Conservation (phyloP, 2,329 filamentous ascomycete species). For the Diaporthe sp. region DNA sequence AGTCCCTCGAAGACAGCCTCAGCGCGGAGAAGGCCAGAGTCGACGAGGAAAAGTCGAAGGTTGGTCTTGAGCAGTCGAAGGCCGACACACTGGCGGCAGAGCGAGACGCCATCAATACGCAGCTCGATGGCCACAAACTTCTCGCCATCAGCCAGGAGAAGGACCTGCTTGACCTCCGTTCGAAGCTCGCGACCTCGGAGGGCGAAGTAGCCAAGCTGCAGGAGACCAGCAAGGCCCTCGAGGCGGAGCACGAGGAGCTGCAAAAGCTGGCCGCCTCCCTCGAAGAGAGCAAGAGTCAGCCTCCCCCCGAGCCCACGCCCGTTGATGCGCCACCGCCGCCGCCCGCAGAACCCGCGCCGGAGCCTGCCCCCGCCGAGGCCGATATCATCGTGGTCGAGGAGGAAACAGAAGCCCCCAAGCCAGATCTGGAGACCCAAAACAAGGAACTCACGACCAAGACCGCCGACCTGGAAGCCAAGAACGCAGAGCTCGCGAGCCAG, state of each 20-base stretch:
- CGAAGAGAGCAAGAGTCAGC: slow-evolving; percentile 1
- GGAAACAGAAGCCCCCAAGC: neutral
- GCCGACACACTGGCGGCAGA: slow-evolving; percentile 27
- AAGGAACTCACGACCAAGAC: slow-evolving; percentile 35
- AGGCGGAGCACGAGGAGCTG: slow-evolving; percentile 41
- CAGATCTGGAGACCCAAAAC: slow-evolving; percentile 28
- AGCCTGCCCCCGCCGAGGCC: slow-evolving; percentile 15
- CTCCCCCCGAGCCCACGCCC: neutral
- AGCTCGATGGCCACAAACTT: slow-evolving; percentile 36
- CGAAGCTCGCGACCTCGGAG: slow-evolving; percentile 27
- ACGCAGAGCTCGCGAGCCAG: slow-evolving; percentile 34
- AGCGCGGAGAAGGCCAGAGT: slow-evolving; percentile 20
- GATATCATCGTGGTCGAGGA: slow-evolving; percentile 9
- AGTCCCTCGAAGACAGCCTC: slow-evolving; percentile 7
- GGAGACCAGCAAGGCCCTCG: slow-evolving; percentile 37
- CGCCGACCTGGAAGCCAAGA: slow-evolving; percentile 35
- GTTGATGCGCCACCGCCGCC: slow-evolving; percentile 10
- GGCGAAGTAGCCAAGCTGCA: slow-evolving; percentile 37
- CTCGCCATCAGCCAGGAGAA: slow-evolving; percentile 37
- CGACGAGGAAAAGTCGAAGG: slow-evolving; percentile 33
- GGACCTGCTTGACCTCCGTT: slow-evolving; percentile 36
- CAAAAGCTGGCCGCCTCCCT: slow-evolving; percentile 33
- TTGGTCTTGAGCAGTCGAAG: neutral
- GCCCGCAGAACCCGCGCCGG: slow-evolving; percentile 13
- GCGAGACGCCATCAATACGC: slow-evolving; percentile 31